Evolutionary conservation across 1,139 yeast species (phyloP), one percentile per base, ranked within the genome.

Genomic region (Chernovozyma aurita): DNA sequence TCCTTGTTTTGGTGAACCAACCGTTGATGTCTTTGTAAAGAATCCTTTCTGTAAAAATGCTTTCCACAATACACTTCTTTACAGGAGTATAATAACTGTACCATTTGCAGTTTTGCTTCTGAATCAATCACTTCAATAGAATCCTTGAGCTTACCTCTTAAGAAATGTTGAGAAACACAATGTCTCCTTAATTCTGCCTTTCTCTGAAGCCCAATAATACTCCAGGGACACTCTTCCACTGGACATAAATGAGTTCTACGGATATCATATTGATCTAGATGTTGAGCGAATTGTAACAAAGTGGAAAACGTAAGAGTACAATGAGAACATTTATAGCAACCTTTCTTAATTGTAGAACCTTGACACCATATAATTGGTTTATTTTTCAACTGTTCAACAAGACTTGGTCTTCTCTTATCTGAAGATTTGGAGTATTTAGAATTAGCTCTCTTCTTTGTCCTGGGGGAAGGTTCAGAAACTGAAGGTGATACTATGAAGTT

Each of bases 121-220:
- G 42, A 41, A 16, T 39, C 31, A 7, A 28, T 28, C 30, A 28
- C 8, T 16, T 35, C 31, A 35, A 37, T 49, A 29, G 48, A 50
- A 11, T 48, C 44, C 21, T 43, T 41, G 11, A 59, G 49, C 29
- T 46, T 42, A 2, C 56, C 57, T 28, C 47, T 43, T 17, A 42
- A 31, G 28, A 49, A 45, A 49, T 82, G 88, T 44, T 78, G 80
- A 28, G 72, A 63, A 24, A 75, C 70, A 42, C 77, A 71, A 46
- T 82, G 88, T 41, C 86, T 72, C 41, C 75, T 63, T 42, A 80
- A 68, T 45, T 80, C 84, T 4, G 79, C 77, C 35, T 73, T 63
- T 38, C 81, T 72, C 28, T 76, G 73, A 36, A 78, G 64, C 0
- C 88, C 88, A 30, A 80, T 59, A 3, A 75, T 56, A 31, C 69